Evolutionary conservation across 2,329 filamentous ascomycete species (phyloP), one percentile per base, ranked within the genome.

Genomic region (Exophiala oligosperma): DNA sequence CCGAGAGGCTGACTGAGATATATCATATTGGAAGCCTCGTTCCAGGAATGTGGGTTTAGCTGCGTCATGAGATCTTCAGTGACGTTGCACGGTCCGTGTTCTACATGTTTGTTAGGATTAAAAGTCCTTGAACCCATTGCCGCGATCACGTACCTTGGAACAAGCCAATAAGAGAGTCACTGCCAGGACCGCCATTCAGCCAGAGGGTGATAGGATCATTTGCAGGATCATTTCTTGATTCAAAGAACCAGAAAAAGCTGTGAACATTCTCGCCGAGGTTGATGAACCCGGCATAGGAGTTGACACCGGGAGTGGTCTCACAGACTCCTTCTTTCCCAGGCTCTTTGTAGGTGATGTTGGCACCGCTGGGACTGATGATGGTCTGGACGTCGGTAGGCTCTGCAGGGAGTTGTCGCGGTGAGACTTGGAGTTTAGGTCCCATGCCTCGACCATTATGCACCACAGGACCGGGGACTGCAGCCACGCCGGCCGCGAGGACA

Each of bases 1-100:
- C 81, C 81, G n/a, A 83, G 73, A 8, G 84, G 84, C 70, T 87
- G 83, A 54, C 82, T 83, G 52, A 87, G 74, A 71, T 85, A 87
- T 8, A 87, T 72, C 70, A 87, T 73, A 67, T 85, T 86, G 37
- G 79, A 82, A 26, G 79, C 78, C 59, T 84, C 79, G 64, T 79
- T 84, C 82, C 82, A 87, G 7, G 79, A 79, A 71, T 84, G 81
- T 3, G 82, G 81, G 66, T 87, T 87, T 68, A 78, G 70, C 63
- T 74, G 72, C 12, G 77, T 73, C 14, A 76, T 70, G 51, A 76
- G 72, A 29, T 74, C 70, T 54, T 76, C 72, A 38, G 77, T 77
- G 48, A 82, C 71, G 44, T 70, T 68, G 61, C 75, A 77, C n/a
- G 75, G 74, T 4, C 75, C 75, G 58, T 75, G 60, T 63, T 77